phyloP scores from a whole-genome alignment of 306 rosid genomes.

The Citrullus amarus region DNA sequence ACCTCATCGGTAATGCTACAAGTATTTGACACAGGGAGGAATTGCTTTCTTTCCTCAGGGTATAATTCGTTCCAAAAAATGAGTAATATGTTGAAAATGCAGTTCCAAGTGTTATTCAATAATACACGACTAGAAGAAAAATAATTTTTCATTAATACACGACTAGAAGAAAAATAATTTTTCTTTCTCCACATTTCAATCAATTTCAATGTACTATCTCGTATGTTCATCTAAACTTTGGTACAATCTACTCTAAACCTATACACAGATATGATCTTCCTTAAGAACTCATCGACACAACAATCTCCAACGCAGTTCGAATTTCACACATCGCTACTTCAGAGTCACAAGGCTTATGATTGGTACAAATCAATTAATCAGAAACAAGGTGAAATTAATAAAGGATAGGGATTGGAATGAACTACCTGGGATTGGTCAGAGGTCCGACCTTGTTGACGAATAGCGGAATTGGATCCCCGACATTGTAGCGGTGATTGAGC shows the following conservation, averaged over 20 bases:
- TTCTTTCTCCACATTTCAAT: background rate
- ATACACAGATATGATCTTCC: background rate
- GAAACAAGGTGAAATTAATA: background rate
- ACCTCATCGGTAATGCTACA: background rate
- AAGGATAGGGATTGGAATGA: background rate
- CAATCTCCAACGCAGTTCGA: background rate
- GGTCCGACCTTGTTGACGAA: conserved; percentile 83
- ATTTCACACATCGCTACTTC: background rate
- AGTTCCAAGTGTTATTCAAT: background rate
- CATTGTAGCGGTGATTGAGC: conserved; percentile 41
- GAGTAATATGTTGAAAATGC: background rate
- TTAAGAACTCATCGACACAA: background rate
- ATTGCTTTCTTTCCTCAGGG: background rate
- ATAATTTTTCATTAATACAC: background rate
- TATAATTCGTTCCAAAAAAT: background rate
- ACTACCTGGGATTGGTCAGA: conserved; percentile 75
- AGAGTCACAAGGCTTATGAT: background rate
- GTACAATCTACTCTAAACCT: background rate
- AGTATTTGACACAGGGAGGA: background rate
- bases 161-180: background rate
- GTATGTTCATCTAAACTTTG: background rate
- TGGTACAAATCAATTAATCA: background rate
- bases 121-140: background rate
- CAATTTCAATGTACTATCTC: background rate
- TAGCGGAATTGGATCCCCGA: conserved; percentile 41